Base-by-base conservation (phyloP, 2,329 filamentous ascomycete species). In the Beauveria varroae region DNA sequence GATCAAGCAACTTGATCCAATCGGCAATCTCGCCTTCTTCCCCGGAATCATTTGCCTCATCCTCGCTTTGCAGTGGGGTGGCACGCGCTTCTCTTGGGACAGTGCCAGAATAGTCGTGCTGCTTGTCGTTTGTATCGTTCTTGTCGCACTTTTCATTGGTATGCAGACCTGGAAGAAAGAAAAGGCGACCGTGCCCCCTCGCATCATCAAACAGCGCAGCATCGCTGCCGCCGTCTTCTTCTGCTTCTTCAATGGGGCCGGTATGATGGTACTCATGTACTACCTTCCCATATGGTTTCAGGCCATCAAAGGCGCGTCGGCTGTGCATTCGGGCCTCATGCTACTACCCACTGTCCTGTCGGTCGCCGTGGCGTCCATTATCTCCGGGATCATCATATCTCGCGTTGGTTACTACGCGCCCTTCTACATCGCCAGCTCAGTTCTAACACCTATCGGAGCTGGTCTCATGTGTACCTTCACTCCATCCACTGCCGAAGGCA, bases 51-150 rank as follows among this genome's bases (percentile, higher is more conserved):
- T 79, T 44, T 79, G 76, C 63, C 72, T 80, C 7, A 64, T 79
- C 1, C 66, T 81, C 9, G 78, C 78, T 8, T 68, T 81, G 12
- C 76, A 79, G 60, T 79, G 76, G 76, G 74, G 74, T 51, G 75
- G 73, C 5, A 68, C 65, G 7, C 68, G 66, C 26, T 73, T 74
- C 49, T 40, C 68, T 0, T 76, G 74, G 74, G 66, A 53, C 22
- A 63, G 67, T 20, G 67, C 62, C 2, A 69, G 68, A 26, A 68
- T 75, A 49, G 70, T 76, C 28, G 69, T 62, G 6, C 69, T 75
- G 5, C 66, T 75, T 24, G 65, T 72, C 34, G 50, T 70, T 5
- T 73, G 70, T 16, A 64, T 61, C 5, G 60, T 71, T 3, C 66
- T 74, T 8, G 63, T 68, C 9, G 50, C 63, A 26, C 57, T 46